Percentiles rank a stretch among this genome's conserved stretches.
Conservation (phyloP, 768 basidiomycete species). For the Russula foetens region DNA sequence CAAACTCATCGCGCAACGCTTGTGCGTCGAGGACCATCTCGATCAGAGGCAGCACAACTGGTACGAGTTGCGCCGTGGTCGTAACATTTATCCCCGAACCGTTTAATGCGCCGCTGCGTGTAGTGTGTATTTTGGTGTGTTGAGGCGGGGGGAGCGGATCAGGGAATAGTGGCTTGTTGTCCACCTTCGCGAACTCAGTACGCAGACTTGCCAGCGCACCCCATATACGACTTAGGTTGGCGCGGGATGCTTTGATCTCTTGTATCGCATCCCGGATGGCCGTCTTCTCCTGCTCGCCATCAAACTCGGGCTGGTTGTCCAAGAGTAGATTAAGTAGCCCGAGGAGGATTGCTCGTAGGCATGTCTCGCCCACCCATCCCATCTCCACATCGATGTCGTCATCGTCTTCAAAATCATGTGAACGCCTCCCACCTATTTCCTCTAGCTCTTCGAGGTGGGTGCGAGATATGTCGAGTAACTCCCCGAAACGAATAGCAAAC, state of each 20-base stretch:
- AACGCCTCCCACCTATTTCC: conserved; percentile 30
- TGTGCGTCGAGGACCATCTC: conserved; percentile 40
- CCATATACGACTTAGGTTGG: conserved; percentile 61
- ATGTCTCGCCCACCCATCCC: conserved; percentile 59
- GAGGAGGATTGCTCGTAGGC: conserved; percentile 54
- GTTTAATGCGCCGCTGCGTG: conserved; percentile 33
- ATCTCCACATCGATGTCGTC: conserved; percentile 24
- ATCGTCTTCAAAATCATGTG: conserved; percentile 34
- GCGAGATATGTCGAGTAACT: conserved; percentile 42
- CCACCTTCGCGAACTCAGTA: conserved; percentile 21
- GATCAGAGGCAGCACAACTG: conserved; percentile 53
- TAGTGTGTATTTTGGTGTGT: conserved; percentile 33
- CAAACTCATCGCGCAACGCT: conserved; percentile 50
- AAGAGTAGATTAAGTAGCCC: conserved; percentile 50
- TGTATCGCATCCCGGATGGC: conserved; percentile 39
- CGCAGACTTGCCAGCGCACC: conserved; percentile 42
- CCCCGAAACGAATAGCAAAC: conserved; percentile 58
- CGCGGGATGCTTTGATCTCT: conserved; percentile 44
- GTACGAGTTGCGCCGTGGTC: conserved; percentile 54
- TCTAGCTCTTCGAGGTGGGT: conserved; percentile 55
- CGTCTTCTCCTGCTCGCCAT: conserved; percentile 29
- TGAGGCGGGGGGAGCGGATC: conserved; percentile 53
- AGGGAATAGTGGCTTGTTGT: conserved; percentile 34
- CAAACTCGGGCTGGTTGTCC: conserved; percentile 26
- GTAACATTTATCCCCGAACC: conserved; percentile 28